Conservation (phyloP, 371 early-diverging fungal species). For the Mortierella sp. region DNA sequence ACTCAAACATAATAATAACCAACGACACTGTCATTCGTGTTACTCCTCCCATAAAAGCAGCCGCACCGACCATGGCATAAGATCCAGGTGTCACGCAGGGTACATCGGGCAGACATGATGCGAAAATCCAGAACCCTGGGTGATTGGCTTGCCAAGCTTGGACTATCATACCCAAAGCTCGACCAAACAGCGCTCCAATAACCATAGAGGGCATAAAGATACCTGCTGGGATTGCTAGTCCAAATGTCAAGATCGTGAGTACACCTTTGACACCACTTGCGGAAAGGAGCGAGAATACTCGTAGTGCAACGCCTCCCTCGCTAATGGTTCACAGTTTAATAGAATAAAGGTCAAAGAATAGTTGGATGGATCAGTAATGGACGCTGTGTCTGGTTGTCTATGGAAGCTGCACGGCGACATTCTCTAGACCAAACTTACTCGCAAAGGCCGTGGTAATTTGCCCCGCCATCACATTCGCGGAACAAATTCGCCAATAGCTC, state of each 20-base stretch:
- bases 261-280: constrained; percentile 76
- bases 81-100: constrained; percentile 93
- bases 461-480: constrained; percentile 70
- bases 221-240: constrained; percentile 83
- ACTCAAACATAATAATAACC: constrained; percentile 95
- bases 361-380: too few species aligned
- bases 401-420: constrained; percentile 21
- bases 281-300: constrained; percentile 65
- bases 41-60: constrained; percentile 91
- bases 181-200: constrained; percentile 84
- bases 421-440: constrained; percentile 42
- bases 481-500: constrained; percentile 80
- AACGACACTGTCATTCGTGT: constrained; percentile 95
- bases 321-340: constrained; percentile 14
- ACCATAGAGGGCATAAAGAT: constrained; percentile 86
- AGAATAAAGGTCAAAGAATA: too few species aligned
- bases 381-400: constrained; percentile 10
- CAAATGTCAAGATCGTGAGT: constrained; percentile 85
- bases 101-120: constrained; percentile 68
- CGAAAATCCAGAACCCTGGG: constrained; percentile 71
- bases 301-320: constrained; percentile 34
- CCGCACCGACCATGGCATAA: constrained; percentile 96
- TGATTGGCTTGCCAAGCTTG: constrained; percentile 70
- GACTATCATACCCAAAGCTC: constrained; percentile 81
- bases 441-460: constrained; percentile 59